Base-by-base conservation (phyloP, 2,329 filamentous ascomycete genomes). In the Colletotrichum coccodes region DNA sequence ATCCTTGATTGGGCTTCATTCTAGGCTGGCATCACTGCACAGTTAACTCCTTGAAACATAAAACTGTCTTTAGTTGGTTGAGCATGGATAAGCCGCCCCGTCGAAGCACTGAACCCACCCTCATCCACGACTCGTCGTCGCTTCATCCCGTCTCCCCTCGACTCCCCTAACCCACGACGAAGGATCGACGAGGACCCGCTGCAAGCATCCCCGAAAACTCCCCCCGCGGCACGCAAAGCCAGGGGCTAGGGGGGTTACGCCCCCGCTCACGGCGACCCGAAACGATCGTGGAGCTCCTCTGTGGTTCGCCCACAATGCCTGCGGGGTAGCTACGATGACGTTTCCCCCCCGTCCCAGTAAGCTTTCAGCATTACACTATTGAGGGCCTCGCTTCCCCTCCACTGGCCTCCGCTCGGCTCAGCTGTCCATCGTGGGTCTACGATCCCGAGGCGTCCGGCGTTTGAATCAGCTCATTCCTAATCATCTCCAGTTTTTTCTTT, bases 111-210 rank as follows among this genome's bases (percentile, higher is more conserved):
- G 23, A 18, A 21, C 18, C 34, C 14, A 28, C 3, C 2, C 23
- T 26, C 16, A 2, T 12, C 23, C 36, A 57, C 26, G 26, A 21
- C 54, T 34, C 18, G 6, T 38, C 32, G 32, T 50, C 21, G 30
- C n/a, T 53, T 23, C 50, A 7, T 21, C 9, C 26, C 34, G 38
- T 26, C 6, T 21, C 32, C 23, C 32, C 23, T 12, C 9, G 54
- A 26, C 34, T 68, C 60, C 52, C 52, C 64, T 53, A 64, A 68
- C 64, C 60, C 60, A 68, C 40, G 23, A 30, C 16, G 28, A 26
- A 42, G 9, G 64, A 68, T 68, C 60, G 52, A 26, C 64, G 36
- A 36, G 28, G 8, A 58, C 64, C 60, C 52, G 64, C 64, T 63
- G 46, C 52, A 46, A 52, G 38, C 32, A 61, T 46, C 57, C 42